Conservation (phyloP, 2,329 filamentous ascomycete genomes). For the Hymenoscyphus occultus region DNA sequence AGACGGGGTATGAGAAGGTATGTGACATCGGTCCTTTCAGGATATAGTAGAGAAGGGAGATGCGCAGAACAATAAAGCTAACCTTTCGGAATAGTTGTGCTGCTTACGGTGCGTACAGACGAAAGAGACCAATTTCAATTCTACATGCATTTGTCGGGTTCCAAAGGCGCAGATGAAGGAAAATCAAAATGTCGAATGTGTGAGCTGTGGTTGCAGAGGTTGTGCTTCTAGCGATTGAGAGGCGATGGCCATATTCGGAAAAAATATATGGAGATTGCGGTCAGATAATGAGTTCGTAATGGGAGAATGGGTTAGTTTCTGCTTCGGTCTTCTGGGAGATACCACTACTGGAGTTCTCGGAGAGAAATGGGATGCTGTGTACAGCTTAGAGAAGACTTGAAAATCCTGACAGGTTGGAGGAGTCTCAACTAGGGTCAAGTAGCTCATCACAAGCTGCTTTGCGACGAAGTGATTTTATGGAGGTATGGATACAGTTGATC, state of each 20-base stretch:
- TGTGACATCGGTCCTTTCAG: conserved; percentile 26
- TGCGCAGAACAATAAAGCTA: conserved; percentile 8
- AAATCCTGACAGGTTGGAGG: not conserved
- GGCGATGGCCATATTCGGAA: not conserved
- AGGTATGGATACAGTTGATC: not conserved
- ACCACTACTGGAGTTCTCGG: conserved; percentile 26
- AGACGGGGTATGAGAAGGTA: conserved; percentile 97
- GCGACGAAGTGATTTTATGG: not conserved
- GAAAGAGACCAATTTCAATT: conserved; percentile 99
- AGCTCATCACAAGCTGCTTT: not conserved
- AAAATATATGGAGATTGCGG: not conserved
- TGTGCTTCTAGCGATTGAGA: conserved; percentile 78
- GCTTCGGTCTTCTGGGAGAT: conserved; percentile 22
- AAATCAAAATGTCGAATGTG: conserved; percentile 85
- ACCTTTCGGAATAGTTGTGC: conserved; percentile 61
- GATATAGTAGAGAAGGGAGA: not conserved
- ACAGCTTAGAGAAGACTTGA: not conserved
- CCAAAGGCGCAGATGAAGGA: conserved; percentile 88
- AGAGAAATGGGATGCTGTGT: not conserved
- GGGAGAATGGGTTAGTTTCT: not conserved
- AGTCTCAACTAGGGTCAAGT: not conserved
- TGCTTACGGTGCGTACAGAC: conserved; percentile 96
- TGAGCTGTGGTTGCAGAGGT: conserved; percentile 90
- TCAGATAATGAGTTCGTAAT: not conserved
- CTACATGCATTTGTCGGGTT: conserved; percentile 94